phyloP scores from a whole-genome alignment of 2,329 filamentous ascomycete species.

The Trichoderma atroviride region DNA sequence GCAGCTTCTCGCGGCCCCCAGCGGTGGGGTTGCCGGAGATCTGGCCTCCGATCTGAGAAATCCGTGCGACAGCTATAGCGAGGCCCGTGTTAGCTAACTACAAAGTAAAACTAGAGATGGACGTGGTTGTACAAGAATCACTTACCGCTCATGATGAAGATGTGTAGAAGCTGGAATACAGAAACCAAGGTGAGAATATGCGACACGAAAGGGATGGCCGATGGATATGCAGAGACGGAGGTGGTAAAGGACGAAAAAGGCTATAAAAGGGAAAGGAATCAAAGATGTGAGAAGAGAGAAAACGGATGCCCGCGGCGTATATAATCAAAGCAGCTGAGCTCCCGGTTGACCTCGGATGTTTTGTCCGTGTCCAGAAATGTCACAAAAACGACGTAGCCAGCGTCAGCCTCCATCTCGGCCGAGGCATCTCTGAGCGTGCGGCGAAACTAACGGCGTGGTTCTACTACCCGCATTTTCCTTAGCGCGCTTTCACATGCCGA shows the following conservation, averaged over 20 bases:
- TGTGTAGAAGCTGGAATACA: not conserved
- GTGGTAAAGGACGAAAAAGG: not conserved
- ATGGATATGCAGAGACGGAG: not conserved
- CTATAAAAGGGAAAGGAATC: not conserved
- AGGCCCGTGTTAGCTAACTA: slow-evolving; percentile 24
- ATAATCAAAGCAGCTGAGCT: slow-evolving; percentile 12
- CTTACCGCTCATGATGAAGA: slow-evolving; percentile 44
- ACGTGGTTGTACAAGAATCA: slow-evolving; percentile 22
- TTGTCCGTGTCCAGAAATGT: not conserved
- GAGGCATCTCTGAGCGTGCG: slow-evolving; percentile 38
- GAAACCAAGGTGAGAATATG: not conserved
- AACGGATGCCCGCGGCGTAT: slow-evolving; percentile 1
- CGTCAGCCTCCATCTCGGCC: slow-evolving; percentile 34
- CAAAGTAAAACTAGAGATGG: not conserved
- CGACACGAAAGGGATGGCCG: not conserved
- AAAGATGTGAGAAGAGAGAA: not conserved
- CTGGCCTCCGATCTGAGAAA: slow-evolving; percentile 65
- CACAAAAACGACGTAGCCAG: not conserved
- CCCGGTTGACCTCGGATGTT: slow-evolving; percentile 24
- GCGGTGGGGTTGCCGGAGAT: slow-evolving; percentile 61
- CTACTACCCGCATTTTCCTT: slow-evolving; percentile 27
- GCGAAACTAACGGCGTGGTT: slow-evolving; percentile 15
- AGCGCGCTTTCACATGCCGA: slow-evolving; percentile 28
- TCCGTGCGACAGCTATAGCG: slow-evolving; percentile 56
- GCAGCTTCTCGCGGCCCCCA: slow-evolving; percentile 57